Percentiles rank a stretch among this genome's conserved stretches.
Conservation (phyloP, 2,329 filamentous ascomycete genomes). For the Penicillium olsonii region DNA sequence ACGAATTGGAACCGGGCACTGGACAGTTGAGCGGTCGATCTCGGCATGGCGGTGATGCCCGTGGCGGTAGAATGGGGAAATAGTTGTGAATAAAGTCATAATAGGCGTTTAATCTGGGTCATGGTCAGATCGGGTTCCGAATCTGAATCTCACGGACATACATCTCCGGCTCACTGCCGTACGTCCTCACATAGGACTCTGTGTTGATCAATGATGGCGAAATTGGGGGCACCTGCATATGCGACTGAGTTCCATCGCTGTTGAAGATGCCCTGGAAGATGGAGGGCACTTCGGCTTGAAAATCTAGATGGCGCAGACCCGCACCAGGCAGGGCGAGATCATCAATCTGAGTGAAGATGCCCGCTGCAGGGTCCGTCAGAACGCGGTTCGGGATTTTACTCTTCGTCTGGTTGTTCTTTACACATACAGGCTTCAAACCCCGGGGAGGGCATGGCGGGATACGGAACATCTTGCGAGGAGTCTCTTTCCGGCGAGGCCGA, state of each 20-base stretch:
- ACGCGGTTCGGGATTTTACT: background rate
- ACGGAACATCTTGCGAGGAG: conserved; percentile 21
- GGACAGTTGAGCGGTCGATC: conserved; percentile 38
- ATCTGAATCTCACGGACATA: conserved; percentile 22
- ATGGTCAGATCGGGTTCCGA: conserved; percentile 16
- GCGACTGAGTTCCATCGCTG: conserved; percentile 24
- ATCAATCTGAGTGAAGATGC: conserved; percentile 44
- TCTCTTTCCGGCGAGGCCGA: conserved; percentile 25
- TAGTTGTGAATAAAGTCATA: conserved; percentile 50
- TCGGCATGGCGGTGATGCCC: conserved; percentile 28
- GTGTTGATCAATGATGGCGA: conserved; percentile 29
- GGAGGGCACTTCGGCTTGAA: conserved; percentile 36
- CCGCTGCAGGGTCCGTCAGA: conserved; percentile 31
- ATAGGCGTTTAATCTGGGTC: conserved; percentile 46
- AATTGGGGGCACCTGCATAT: conserved; percentile 30
- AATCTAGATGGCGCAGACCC: conserved; percentile 43
- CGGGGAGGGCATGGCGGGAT: conserved; percentile 24
- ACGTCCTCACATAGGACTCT: conserved; percentile 39
- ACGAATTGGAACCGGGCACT: conserved; percentile 30
- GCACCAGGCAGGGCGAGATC: conserved; percentile 43
- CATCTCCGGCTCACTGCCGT: conserved; percentile 45
- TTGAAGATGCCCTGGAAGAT: conserved; percentile 42
- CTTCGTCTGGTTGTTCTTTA: background rate
- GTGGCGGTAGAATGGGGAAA: conserved; percentile 47
- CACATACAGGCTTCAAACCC: conserved; percentile 38